Conservation (phyloP, 2,329 filamentous ascomycete genomes). For the Pseudogymnoascus sp. region DNA sequence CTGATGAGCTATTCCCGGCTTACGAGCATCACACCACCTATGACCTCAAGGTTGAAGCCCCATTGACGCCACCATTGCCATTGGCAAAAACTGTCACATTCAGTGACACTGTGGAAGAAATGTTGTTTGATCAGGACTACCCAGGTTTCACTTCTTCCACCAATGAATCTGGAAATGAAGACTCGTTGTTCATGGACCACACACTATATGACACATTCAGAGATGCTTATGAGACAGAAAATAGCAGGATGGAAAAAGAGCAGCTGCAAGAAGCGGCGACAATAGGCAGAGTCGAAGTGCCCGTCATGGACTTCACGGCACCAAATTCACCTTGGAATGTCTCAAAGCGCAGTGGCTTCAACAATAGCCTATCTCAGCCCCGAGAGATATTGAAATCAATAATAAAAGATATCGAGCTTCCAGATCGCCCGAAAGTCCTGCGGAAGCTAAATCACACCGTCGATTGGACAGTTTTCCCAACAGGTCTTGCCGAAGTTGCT, state of each 20-base stretch:
- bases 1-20: background rate
- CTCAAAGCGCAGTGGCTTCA: background rate
- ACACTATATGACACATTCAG: constrained; percentile 14
- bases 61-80: constrained; percentile 22
- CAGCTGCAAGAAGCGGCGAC: constrained; percentile 26
- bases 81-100: constrained; percentile 21
- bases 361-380: constrained; percentile 12
- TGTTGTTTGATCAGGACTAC: constrained; percentile 12
- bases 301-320: constrained; percentile 35
- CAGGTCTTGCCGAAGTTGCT: constrained; percentile 27
- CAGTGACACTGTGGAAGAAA: constrained; percentile 21
- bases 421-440: constrained; percentile 32
- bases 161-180: background rate
- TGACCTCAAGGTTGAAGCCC: constrained; percentile 24
- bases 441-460: constrained; percentile 33
- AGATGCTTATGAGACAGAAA: constrained; percentile 16
- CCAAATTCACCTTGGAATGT: constrained; percentile 39
- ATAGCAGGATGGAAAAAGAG: constrained; percentile 24
- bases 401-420: constrained; percentile 26
- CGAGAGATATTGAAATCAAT: constrained; percentile 21
- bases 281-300: constrained; percentile 39
- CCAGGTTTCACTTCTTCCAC: background rate
- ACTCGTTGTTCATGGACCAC: background rate
- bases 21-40: constrained; percentile 13
- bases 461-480: constrained; percentile 38